These are phyloP conservation scores for Pleodorina starrii DNA, from an alignment of 139 green algal genomes.

Conservation along the genomic window DNA sequence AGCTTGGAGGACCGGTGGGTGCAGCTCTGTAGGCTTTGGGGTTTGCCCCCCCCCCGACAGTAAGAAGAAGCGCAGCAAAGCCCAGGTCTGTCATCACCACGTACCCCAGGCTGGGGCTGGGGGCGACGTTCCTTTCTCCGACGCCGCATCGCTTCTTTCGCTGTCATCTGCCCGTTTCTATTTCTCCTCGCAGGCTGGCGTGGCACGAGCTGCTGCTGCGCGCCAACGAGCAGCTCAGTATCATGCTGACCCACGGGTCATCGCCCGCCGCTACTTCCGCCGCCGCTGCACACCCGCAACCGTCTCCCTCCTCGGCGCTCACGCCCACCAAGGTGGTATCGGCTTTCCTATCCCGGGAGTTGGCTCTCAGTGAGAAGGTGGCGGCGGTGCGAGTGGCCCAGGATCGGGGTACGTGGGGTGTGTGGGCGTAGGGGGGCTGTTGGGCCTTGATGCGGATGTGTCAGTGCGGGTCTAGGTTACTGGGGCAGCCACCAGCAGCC, in stretches of 20 bases:
- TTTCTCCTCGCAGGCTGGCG: constrained; percentile 12
- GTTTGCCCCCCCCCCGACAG: no score
- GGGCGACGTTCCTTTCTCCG: no score
- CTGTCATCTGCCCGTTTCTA: no score
- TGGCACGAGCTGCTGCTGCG: neutral
- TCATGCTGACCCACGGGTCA: neutral
- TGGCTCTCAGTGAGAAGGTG: constrained; percentile 44
- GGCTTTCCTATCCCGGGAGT: constrained; percentile 21
- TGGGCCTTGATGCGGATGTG: no score
- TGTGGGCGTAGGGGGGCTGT: no score
- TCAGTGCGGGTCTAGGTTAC: no score
- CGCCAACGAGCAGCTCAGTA: neutral
- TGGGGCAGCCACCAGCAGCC: no score
- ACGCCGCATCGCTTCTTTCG: no score
- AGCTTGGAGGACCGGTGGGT: constrained; percentile 15
- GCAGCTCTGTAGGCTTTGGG: no score
- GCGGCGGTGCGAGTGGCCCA: neutral
- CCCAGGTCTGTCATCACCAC: no score
- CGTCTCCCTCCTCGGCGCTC: neutral
- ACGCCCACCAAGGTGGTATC: neutral
- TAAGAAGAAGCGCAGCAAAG: no score
- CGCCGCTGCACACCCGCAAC: neutral
- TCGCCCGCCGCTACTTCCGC: neutral
- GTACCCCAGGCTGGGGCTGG: no score
- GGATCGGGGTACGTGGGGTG: neutral